Base-by-base conservation (phyloP, 2,329 filamentous ascomycete species). In the Colletotrichum aenigma region DNA sequence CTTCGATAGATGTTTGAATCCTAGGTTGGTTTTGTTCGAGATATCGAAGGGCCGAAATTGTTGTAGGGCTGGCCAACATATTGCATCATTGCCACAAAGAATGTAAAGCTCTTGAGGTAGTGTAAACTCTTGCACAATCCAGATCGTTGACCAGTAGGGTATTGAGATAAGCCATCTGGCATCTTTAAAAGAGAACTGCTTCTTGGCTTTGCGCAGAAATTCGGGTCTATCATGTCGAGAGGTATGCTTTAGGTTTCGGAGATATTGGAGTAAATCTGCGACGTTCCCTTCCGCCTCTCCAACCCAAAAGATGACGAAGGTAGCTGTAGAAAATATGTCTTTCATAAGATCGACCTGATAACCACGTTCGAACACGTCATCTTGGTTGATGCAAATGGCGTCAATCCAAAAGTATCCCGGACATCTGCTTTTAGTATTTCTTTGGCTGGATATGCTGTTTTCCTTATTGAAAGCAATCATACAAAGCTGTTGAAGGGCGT, bases 341-440 rank as follows among this genome's bases (percentile, higher is more conserved):
- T 85, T 84, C 85, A 86, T 86, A 13, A 86, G 70, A 52, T 78
- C 77, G 24, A 86, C 84, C 78, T 86, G 85, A n/a, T 78, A 79
- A 61, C 82, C 81, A 28, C 84, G 79, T 74, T 86, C 85, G 1
- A 74, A 74, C 16, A 82, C 78, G 38, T 86, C 82, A 5, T 81
- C 78, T 78, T 86, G 85, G 68, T 86, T 84, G 72, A 86, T 85
- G 75, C 85, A 86, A 32, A 86, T 78, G 73, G 85, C 84, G 61
- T 86, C 85, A 3, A 85, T 83, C 85, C 85, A 86, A 6, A 86
- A 78, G 28, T 48, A 58, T 26, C 60, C 10, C 4, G 66, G 66
- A 8, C n/a, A 21, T 26, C 34, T 15, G 5, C 26, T 12, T 30
- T 48, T 28, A 24, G 24, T 28, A 15, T 69, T 74, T 65, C 21